Evolutionary conservation across 257 asterid species (phyloP).

Genomic region (Capsicum chinense): DNA sequence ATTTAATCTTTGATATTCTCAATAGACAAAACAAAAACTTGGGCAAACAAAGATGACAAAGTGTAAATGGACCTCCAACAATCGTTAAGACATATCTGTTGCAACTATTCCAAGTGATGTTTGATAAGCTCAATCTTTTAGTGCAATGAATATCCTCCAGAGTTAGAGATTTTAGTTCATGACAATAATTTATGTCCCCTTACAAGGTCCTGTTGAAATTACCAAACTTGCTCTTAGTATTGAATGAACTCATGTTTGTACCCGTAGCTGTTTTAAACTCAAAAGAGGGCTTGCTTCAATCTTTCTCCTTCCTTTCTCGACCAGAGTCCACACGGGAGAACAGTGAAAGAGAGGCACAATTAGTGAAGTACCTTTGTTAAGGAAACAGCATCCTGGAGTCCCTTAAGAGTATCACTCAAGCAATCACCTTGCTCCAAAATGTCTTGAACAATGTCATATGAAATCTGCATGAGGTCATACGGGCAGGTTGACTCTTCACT

Average conservation of each 20-base stretch:
- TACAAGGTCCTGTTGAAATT: neutral
- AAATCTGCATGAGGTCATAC: conserved; percentile 56
- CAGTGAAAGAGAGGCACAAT: conserved; percentile 17
- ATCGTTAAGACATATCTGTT: neutral
- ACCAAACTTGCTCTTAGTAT: conserved; percentile 20
- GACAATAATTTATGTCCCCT: neutral
- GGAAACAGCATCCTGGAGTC: conserved; percentile 89
- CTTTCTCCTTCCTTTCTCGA: neutral
- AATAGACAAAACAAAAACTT: neutral
- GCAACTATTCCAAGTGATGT: neutral
- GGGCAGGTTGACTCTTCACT: neutral
- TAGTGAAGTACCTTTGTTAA: conserved; percentile 74
- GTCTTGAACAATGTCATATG: conserved; percentile 81
- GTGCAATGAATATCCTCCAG: neutral
- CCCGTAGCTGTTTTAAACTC: neutral
- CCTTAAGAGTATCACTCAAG: conserved; percentile 76
- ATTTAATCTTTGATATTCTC: neutral
- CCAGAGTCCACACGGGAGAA: neutral
- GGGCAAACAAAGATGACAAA: neutral
- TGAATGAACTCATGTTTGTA: conserved; percentile 19
- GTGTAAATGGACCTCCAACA: conserved; percentile 8
- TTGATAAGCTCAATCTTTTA: conserved; percentile 15
- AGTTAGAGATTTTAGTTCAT: conserved; percentile 14
- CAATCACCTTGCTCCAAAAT: conserved; percentile 83
- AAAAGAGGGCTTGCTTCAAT: conserved; percentile 13